These are phyloP conservation scores for Alternaria sp. DNA, from an alignment of 2,329 filamentous ascomycete genomes.

Conservation along the genomic window DNA sequence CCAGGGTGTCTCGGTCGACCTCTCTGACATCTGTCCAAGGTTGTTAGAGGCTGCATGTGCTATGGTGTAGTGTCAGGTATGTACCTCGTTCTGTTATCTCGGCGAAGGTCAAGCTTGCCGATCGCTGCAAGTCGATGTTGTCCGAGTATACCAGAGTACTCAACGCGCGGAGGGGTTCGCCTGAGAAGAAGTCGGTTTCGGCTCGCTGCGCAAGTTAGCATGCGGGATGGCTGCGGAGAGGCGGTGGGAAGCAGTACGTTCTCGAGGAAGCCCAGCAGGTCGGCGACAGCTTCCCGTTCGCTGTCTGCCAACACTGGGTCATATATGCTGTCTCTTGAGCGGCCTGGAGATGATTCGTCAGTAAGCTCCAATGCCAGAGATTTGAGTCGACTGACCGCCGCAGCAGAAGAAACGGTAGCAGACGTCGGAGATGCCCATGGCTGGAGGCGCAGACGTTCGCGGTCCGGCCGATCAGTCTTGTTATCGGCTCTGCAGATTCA, in stretches of 20 bases:
- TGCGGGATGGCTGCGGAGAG: constrained; percentile 6
- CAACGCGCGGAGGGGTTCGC: constrained; percentile 90
- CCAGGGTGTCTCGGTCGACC: constrained; percentile 92
- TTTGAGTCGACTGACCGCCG: constrained; percentile 41
- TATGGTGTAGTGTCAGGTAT: constrained; percentile 8
- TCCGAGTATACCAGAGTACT: constrained; percentile 98
- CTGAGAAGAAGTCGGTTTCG: constrained; percentile 98
- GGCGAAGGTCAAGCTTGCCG: constrained; percentile 96
- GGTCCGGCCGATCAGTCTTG: constrained; percentile 26
- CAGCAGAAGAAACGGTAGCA: constrained; percentile 49
- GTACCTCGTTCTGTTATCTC: constrained; percentile 98
- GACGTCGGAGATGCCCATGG: constrained; percentile 49
- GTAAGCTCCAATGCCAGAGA: constrained; percentile 16
- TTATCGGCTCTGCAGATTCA: constrained; percentile 6
- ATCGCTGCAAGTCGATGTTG: constrained; percentile 97
- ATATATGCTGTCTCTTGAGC: constrained; percentile 59
- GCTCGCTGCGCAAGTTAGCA: constrained; percentile 71
- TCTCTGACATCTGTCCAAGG: constrained; percentile 82
- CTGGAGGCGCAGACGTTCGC: constrained; percentile 33
- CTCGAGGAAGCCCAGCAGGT: constrained; percentile 93
- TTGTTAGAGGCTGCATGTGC: constrained; percentile 26
- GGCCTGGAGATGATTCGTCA: constrained; percentile 46
- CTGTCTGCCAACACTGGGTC: constrained; percentile 83
- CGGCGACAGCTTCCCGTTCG: constrained; percentile 95
- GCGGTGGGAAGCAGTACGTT: constrained; percentile 70